Percentiles rank a stretch among this genome's conserved stretches.
Conservation (phyloP, 1,139 yeast species). For the Protomyces inundatus region DNA sequence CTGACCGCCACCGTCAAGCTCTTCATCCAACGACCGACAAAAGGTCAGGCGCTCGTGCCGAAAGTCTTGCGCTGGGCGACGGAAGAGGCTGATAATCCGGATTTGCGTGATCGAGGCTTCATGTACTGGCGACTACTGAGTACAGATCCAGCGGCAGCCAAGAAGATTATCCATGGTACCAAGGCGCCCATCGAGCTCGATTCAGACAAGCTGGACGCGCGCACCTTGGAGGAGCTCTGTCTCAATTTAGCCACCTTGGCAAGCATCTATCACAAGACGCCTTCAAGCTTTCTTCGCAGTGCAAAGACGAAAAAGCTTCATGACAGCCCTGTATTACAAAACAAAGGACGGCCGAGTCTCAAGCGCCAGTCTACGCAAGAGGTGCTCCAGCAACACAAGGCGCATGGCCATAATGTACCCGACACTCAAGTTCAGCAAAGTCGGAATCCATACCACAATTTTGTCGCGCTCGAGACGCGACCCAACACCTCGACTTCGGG, state of each 20-base stretch:
- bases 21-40: conserved; percentile 54
- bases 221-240: conserved; percentile 71
- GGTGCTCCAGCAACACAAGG: conserved; percentile 5
- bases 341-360: conserved; percentile 13
- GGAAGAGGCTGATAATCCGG: conserved; percentile 72
- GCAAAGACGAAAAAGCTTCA: conserved; percentile 54
- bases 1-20: conserved; percentile 71
- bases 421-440: conserved; percentile 3
- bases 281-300: conserved; percentile 67
- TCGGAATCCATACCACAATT: conserved; percentile 19
- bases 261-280: conserved; percentile 78
- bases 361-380: conserved; percentile 3
- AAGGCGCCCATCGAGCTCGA: conserved; percentile 63
- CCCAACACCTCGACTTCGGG: conserved; percentile 11
- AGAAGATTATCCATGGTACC: conserved; percentile 54
- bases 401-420: conserved; percentile 16
- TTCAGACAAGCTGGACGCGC: conserved; percentile 65
- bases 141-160: conserved; percentile 43
- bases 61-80: conserved; percentile 64
- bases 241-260: conserved; percentile 71
- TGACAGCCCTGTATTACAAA: conserved; percentile 56
- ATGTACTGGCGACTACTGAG: conserved; percentile 81
- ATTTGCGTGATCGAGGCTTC: conserved; percentile 75
- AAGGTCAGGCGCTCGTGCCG: conserved; percentile 55
- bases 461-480: conserved; percentile 7